Percentiles rank a stretch among this genome's conserved stretches.
Evolutionary conservation across 176 grass and related monocot species (phyloP).

Genomic region (Oryza officinalis): DNA sequence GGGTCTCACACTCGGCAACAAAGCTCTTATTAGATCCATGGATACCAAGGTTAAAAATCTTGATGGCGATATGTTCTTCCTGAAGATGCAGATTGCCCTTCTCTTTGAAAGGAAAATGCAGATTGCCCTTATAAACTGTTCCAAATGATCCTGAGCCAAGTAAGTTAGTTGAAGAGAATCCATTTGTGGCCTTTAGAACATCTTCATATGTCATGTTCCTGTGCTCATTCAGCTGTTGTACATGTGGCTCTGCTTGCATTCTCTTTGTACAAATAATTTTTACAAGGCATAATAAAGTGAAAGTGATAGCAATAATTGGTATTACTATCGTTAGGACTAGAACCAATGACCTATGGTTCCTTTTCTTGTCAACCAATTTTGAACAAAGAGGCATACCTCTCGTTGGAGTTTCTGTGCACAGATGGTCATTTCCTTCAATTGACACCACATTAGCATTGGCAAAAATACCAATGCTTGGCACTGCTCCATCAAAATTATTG

Average conservation of each 20-base stretch:
- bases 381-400: no score
- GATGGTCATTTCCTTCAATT: no score
- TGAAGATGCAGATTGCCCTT: neutral
- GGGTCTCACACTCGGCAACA: conserved; percentile 42
- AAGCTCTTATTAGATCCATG: conserved; percentile 42
- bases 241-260: neutral
- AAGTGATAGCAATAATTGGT: conserved; percentile 10
- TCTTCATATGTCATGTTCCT: conserved; percentile 18
- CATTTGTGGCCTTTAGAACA: neutral
- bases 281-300: neutral
- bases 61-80: conserved; percentile 31
- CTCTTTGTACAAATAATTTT: neutral
- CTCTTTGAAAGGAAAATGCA: neutral
- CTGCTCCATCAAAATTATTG: no score
- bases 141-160: conserved; percentile 42
- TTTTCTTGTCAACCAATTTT: neutral
- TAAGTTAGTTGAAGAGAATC: conserved; percentile 31
- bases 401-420: no score
- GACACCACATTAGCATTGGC: no score
- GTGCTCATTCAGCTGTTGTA: neutral
- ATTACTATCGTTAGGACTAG: neutral
- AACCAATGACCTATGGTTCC: neutral
- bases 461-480: no score
- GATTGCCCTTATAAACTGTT: conserved; percentile 43
- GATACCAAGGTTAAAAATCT: conserved; percentile 38